Evolutionary conservation across 805 yeast species (phyloP).

Genomic region (Spathaspora passalidarum): DNA sequence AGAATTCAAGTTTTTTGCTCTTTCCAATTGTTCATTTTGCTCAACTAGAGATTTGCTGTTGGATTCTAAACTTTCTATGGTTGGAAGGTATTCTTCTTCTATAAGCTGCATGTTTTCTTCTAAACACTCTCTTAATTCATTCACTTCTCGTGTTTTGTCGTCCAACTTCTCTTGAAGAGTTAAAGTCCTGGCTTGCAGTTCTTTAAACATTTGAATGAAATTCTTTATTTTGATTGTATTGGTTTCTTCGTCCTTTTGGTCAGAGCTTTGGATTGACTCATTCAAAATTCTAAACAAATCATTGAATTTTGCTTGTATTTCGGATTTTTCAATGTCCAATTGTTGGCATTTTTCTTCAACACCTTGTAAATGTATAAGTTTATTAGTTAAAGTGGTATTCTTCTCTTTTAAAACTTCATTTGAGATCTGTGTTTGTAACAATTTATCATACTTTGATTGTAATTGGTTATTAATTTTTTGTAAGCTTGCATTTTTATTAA

Average conservation of each 20-base stretch:
- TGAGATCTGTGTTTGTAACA: conserved; percentile 46
- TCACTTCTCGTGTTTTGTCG: conserved; percentile 16
- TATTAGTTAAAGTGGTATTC: conserved; percentile 39
- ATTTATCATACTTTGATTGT: conserved; percentile 51
- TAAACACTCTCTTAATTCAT: conserved; percentile 15
- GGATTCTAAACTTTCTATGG: conserved; percentile 10
- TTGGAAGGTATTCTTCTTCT: conserved; percentile 10
- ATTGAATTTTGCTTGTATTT: conserved; percentile 45
- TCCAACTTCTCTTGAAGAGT: conserved; percentile 37
- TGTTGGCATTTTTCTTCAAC: conserved; percentile 46
- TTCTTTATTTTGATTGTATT: conserved; percentile 27
- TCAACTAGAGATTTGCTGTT: conserved; percentile 4
- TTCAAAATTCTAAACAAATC: conserved; percentile 44
- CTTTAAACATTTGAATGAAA: conserved; percentile 36
- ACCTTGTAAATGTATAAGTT: conserved; percentile 35
- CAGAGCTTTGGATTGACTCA: conserved; percentile 20
- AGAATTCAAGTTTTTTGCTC: conserved; percentile 49
- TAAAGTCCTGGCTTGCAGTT: conserved; percentile 27
- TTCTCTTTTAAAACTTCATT: conserved; percentile 57
- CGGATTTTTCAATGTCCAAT: conserved; percentile 48
- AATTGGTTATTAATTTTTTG: conserved; percentile 51
- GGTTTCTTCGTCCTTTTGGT: conserved; percentile 10
- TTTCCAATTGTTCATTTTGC: conserved; percentile 31
- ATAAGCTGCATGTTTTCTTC: conserved; percentile 10
- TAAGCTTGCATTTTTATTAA: conserved; percentile 28